Conservation (phyloP, 441 rosid species). For the Syzygium syzygioides region DNA sequence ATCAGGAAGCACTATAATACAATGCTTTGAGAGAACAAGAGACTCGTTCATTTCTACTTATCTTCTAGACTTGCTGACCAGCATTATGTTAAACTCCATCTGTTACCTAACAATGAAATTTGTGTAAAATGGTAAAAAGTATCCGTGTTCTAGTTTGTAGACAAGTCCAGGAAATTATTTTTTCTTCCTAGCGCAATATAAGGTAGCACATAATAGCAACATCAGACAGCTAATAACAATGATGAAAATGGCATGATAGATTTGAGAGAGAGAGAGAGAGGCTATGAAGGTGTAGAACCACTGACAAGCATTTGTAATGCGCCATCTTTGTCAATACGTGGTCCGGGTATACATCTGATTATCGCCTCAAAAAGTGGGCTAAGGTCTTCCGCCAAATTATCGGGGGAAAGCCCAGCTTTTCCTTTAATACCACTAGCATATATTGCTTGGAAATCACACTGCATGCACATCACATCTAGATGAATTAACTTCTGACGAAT, state of each 20-base stretch:
- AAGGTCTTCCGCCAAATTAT: slow-evolving; percentile 81
- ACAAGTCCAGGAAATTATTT: background rate
- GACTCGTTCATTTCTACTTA: background rate
- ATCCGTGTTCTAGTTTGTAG: background rate
- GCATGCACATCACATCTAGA: slow-evolving; percentile 8
- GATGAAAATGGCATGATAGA: background rate
- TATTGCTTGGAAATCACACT: slow-evolving; percentile 98
- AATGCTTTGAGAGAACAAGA: background rate
- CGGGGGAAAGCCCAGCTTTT: slow-evolving; percentile 88
- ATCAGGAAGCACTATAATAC: background rate
- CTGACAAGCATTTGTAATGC: slow-evolving; percentile 99
- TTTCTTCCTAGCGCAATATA: background rate
- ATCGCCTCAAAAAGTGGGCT: slow-evolving; percentile 88
- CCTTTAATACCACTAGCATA: slow-evolving; percentile 97
- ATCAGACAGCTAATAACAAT: background rate
- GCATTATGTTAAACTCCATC: background rate
- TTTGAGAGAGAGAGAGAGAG: slow-evolving; percentile 7
- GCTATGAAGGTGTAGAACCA: slow-evolving; percentile 19
- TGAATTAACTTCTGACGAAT: background rate
- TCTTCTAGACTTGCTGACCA: background rate
- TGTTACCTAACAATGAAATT: background rate
- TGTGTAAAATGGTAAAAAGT: background rate
- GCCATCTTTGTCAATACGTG: slow-evolving; percentile 80
- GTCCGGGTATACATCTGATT: slow-evolving; percentile 97
- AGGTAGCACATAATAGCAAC: background rate